phyloP scores from a whole-genome alignment of 306 rosid genomes.

The Vigna trinervia region DNA sequence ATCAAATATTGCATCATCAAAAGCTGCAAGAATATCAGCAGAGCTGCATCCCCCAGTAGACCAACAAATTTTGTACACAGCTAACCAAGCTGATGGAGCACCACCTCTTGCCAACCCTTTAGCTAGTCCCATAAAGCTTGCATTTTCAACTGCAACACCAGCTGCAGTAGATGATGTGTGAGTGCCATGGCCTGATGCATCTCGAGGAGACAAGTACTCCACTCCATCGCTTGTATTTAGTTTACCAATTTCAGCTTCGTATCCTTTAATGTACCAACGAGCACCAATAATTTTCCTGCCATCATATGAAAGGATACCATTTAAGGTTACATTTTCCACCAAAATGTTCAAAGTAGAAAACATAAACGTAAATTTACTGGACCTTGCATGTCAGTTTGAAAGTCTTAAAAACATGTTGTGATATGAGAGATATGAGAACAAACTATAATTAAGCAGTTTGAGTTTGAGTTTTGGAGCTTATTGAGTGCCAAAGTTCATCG shows the following conservation, averaged over 20 bases:
- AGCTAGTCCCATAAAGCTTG: conserved; percentile 60
- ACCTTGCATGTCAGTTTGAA: too few relatives aligned
- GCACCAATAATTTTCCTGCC: conserved; percentile 77
- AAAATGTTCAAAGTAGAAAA: conserved; percentile 5
- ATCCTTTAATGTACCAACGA: conserved; percentile 71
- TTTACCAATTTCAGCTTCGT: conserved; percentile 70
- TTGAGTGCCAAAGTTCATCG: too few relatives aligned
- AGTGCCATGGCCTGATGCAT: conserved; percentile 68
- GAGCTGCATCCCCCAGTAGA: conserved; percentile 61
- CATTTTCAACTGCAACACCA: conserved; percentile 54
- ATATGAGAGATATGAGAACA: too few relatives aligned
- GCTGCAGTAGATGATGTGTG: conserved; percentile 74
- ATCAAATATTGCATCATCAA: conserved; percentile 68
- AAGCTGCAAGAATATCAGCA: conserved; percentile 72
- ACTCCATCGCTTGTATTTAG: conserved; percentile 47
- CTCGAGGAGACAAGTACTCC: conserved; percentile 64
- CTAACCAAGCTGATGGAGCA: conserved; percentile 66
- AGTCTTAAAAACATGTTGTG: too few relatives aligned
- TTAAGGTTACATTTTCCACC: conserved; percentile 4
- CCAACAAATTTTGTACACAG: conserved; percentile 72
- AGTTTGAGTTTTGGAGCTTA: too few relatives aligned
- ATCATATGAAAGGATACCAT: background rate
- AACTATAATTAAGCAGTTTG: too few relatives aligned
- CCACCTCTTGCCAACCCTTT: conserved; percentile 71
- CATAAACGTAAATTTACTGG: background rate